Conservation (phyloP, 2,329 filamentous ascomycete genomes). For the Pseudogymnoascus sp. region DNA sequence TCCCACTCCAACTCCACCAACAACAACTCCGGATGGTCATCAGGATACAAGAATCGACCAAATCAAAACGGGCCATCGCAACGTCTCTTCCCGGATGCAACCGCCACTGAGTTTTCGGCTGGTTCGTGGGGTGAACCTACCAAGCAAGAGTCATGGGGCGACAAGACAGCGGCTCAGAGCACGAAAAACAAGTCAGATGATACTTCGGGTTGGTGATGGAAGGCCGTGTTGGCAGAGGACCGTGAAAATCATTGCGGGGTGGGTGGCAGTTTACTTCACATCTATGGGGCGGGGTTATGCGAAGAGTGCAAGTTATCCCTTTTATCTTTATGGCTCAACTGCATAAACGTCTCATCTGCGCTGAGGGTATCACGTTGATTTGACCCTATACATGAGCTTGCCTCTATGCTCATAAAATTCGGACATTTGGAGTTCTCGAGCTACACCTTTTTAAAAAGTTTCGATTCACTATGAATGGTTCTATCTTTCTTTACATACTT, state of each 20-base stretch:
- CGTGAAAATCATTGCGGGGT: neutral
- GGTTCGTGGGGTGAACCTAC: conserved; percentile 16
- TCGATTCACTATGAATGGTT: neutral
- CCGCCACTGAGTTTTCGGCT: conserved; percentile 12
- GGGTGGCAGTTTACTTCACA: neutral
- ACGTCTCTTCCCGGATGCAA: conserved; percentile 7
- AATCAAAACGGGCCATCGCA: conserved; percentile 1
- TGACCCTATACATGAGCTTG: neutral
- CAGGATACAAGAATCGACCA: conserved; percentile 1
- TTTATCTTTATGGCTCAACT: neutral
- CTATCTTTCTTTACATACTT: conserved; percentile 9
- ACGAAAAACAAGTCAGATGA: neutral
- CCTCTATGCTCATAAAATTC: neutral
- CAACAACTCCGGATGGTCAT: conserved; percentile 10
- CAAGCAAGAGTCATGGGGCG: conserved; percentile 6
- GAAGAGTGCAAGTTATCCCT: neutral
- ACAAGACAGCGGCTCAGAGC: conserved; percentile 8
- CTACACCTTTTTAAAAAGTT: neutral
- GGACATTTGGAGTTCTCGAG: neutral
- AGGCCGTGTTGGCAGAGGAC: neutral
- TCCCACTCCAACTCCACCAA: conserved; percentile 5
- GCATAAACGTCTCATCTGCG: neutral
- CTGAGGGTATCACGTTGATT: neutral
- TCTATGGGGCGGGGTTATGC: neutral
- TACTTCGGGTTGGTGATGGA: neutral